A percentile compares a stretch with the other conserved stretches of the same genome.
Conservation (phyloP, 139 green algal species). For the Marvania coccoides region DNA sequence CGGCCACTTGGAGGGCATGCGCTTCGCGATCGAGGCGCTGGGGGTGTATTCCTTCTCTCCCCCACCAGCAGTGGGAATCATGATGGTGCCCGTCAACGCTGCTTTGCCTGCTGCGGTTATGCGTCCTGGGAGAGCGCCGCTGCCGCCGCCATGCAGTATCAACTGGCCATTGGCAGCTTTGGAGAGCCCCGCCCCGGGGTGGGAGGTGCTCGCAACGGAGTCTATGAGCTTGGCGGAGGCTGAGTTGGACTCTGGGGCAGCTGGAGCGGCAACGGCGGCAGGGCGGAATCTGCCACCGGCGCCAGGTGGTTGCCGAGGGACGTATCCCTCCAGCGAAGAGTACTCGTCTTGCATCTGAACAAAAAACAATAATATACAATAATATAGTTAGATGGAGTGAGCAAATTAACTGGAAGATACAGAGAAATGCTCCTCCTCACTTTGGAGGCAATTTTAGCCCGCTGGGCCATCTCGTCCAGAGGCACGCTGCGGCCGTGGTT, state of each 20-base stretch:
- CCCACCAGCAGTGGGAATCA: conserved; percentile 37
- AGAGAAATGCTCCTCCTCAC: conserved; percentile 7
- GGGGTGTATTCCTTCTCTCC: conserved; percentile 47
- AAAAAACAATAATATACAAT: neutral
- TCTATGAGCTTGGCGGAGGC: conserved; percentile 66
- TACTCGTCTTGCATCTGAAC: conserved; percentile 54
- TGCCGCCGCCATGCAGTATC: conserved; percentile 8
- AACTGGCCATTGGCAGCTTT: neutral
- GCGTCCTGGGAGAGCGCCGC: neutral
- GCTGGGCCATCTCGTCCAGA: conserved; percentile 58
- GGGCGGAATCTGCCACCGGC: neutral
- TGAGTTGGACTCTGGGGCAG: conserved; percentile 19
- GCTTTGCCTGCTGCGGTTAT: conserved; percentile 20
- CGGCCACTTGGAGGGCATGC: conserved; percentile 86
- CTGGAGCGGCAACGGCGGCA: neutral
- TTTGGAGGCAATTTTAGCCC: conserved; percentile 63
- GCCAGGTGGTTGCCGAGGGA: conserved; percentile 10
- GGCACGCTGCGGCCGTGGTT: conserved; percentile 46
- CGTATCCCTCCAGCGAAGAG: conserved; percentile 28
- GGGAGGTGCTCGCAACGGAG: no score
- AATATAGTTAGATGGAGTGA: neutral
- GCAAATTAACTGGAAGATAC: conserved; percentile 2
- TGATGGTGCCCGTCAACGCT: conserved; percentile 12
- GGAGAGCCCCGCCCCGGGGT: no score
- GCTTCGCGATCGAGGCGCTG: conserved; percentile 47